Conservation (phyloP, 2,329 filamentous ascomycete genomes). For the Colletotrichum liriopes region DNA sequence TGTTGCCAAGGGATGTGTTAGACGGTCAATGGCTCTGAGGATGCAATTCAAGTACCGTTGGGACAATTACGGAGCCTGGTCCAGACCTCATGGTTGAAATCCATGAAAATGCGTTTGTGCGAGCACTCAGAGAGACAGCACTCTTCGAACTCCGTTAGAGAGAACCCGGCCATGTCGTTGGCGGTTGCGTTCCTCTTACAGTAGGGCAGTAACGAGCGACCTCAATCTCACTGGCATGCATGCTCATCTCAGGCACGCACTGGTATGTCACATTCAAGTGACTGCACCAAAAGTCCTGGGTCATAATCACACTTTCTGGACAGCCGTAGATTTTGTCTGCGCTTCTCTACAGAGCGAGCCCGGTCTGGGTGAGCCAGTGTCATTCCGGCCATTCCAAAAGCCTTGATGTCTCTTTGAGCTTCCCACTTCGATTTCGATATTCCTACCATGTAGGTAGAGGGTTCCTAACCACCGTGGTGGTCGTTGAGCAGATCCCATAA, state of each 20-base stretch:
- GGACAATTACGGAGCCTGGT: not conserved
- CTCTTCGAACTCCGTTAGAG: not conserved
- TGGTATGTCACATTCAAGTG: too few relatives aligned
- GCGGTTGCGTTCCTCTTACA: not conserved
- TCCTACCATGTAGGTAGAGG: slow-evolving; percentile 10
- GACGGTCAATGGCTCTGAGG: not conserved
- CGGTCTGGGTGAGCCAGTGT: too few relatives aligned
- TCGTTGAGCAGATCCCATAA: too few relatives aligned
- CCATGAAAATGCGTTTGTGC: not conserved
- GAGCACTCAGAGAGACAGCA: not conserved
- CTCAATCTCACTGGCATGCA: not conserved
- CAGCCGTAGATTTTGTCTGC: too few relatives aligned
- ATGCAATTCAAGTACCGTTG: not conserved
- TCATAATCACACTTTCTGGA: too few relatives aligned
- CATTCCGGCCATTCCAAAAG: too few relatives aligned
- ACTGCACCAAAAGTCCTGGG: too few relatives aligned
- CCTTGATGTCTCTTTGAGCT: too few relatives aligned
- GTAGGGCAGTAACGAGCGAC: not conserved
- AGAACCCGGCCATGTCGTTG: not conserved
- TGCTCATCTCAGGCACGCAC: not conserved
- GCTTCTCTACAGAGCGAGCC: too few relatives aligned
- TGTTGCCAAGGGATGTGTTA: not conserved
- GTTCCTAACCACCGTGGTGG: not conserved
- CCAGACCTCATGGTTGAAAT: not conserved
- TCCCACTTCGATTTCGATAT: not conserved